phyloP scores from a whole-genome alignment of 202 grass and related monocot species.

The Carex sylvatica region DNA sequence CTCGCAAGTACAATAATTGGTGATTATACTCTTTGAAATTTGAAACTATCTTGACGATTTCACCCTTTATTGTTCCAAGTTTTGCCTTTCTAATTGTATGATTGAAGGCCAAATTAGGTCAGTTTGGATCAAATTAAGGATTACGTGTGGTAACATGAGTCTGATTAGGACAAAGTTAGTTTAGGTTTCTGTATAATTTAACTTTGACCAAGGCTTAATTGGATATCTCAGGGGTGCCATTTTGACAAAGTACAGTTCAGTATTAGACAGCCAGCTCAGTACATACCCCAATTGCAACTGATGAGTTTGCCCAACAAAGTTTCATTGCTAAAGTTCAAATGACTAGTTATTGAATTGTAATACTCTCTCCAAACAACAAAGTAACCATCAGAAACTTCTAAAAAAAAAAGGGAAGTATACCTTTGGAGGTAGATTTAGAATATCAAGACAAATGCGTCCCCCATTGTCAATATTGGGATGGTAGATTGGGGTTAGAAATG shows the following conservation, averaged over 20 bases:
- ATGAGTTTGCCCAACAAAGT: background rate
- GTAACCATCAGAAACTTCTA: background rate
- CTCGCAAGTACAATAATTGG: background rate
- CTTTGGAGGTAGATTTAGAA: conserved; percentile 95
- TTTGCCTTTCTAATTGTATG: background rate
- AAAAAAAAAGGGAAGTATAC: conserved; percentile 31
- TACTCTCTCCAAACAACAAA: conserved; percentile 5
- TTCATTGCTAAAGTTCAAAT: background rate
- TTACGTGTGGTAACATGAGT: background rate
- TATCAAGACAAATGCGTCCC: conserved; percentile 92
- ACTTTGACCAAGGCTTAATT: background rate
- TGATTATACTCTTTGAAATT: no score
- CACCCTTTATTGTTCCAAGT: background rate
- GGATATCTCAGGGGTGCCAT: background rate
- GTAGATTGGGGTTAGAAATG: conserved; percentile 87
- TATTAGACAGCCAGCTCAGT: background rate
- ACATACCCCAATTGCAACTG: background rate
- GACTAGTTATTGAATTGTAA: background rate
- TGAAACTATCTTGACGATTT: background rate
- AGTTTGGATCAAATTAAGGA: background rate
- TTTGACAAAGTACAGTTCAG: background rate
- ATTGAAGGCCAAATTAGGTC: background rate
- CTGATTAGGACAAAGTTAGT: background rate
- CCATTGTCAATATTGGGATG: conserved; percentile 94
- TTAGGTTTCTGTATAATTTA: background rate